Conservation (phyloP, 2,329 filamentous ascomycete species). For the Dactylella cylindrospora region DNA sequence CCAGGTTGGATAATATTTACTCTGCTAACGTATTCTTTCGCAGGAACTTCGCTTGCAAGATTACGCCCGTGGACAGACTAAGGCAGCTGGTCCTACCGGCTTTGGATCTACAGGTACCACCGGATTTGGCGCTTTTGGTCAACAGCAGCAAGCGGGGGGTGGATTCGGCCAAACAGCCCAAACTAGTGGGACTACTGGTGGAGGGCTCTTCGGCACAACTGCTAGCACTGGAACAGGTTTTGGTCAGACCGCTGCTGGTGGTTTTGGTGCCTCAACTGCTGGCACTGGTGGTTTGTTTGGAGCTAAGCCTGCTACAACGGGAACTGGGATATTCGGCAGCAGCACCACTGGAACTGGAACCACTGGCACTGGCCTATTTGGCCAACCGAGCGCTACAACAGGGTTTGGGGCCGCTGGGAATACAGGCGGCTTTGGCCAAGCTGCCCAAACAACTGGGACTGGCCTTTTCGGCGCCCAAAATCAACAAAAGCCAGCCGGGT, state of each 20-base stretch:
- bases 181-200: slow-evolving; percentile 11
- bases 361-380: slow-evolving; percentile 48
- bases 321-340: slow-evolving; percentile 39
- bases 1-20: slow-evolving; percentile 1
- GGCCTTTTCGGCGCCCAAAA: slow-evolving; percentile 53
- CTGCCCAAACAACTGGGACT: slow-evolving; percentile 19
- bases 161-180: slow-evolving; percentile 38
- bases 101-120: slow-evolving; percentile 54
- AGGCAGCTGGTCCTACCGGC: slow-evolving; percentile 48
- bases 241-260: slow-evolving; percentile 49
- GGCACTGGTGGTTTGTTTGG: slow-evolving; percentile 54
- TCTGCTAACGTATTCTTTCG: slow-evolving; percentile 19
- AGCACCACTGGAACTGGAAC: slow-evolving; percentile 52
- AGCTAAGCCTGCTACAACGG: slow-evolving; percentile 50
- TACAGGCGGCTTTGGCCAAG: slow-evolving; percentile 27
- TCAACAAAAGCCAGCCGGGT: slow-evolving; percentile 52
- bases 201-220: slow-evolving; percentile 48
- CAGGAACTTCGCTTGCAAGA: slow-evolving; percentile 77
- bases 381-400: slow-evolving; percentile 46
- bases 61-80: slow-evolving; percentile 76
- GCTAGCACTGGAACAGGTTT: slow-evolving; percentile 45
- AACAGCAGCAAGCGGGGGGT: slow-evolving; percentile 48
- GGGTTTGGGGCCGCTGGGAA: slow-evolving; percentile 46
- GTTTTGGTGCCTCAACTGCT: slow-evolving; percentile 22
- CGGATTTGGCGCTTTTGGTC: slow-evolving; percentile 55